phyloP scores from a whole-genome alignment of 768 basidiomycete genomes.

The Boletus rufocinnamomeus region DNA sequence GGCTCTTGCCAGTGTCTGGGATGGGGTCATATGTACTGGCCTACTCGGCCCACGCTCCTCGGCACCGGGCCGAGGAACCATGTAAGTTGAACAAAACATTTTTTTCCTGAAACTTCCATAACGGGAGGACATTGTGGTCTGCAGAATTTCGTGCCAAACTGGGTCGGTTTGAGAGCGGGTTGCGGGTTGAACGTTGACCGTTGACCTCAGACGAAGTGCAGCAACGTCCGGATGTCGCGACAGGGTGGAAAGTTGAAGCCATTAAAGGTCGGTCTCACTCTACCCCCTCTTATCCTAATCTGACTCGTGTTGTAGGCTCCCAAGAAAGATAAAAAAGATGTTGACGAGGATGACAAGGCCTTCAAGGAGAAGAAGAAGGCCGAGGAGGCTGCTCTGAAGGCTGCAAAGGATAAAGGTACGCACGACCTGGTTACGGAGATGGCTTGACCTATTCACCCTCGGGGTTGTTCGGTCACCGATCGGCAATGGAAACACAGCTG shows the following conservation, averaged over 20 bases:
- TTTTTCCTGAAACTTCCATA: conserved; percentile 3
- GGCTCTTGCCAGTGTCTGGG: neutral
- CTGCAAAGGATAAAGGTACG: conserved; percentile 71
- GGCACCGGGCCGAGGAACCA: neutral
- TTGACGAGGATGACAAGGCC: conserved; percentile 66
- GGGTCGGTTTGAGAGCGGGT: neutral
- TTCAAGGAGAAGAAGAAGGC: conserved; percentile 79
- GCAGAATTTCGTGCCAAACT: conserved; percentile 7
- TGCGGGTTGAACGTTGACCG: too few relatives aligned
- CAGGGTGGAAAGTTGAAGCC: conserved; percentile 89
- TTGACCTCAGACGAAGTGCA: neutral
- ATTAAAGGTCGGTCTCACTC: conserved; percentile 59
- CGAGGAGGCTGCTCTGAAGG: conserved; percentile 72
- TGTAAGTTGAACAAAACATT: neutral
- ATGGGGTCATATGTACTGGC: neutral
- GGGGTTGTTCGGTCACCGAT: too few relatives aligned
- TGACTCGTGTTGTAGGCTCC: conserved; percentile 54
- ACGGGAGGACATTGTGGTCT: neutral
- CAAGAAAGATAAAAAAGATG: conserved; percentile 77
- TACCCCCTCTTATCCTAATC: neutral
- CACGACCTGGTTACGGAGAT: neutral
- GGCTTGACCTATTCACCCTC: neutral
- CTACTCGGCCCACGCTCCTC: neutral
- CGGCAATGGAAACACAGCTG: conserved; percentile 19
- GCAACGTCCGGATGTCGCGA: conserved; percentile 42